A percentile compares a stretch with the other conserved stretches of the same genome.
Conservation (phyloP, 2,329 filamentous ascomycete genomes). For the Apiospora malaysiana region DNA sequence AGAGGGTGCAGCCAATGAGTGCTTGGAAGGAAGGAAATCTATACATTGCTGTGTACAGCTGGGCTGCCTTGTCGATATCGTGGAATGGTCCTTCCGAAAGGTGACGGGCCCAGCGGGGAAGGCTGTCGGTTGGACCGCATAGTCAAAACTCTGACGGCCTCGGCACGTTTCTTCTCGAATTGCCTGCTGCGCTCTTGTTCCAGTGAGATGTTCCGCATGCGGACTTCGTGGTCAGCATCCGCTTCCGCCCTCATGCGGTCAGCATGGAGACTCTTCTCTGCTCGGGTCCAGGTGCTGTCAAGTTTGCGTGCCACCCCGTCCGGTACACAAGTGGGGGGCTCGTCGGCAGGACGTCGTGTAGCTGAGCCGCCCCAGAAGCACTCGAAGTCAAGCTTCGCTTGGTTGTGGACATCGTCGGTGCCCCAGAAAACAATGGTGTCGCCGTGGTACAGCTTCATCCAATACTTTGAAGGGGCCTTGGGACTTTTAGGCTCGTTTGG, state of each 20-base stretch:
- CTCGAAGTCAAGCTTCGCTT: slow-evolving; percentile 56
- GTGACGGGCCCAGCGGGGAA: slow-evolving; percentile 22
- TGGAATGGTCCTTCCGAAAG: slow-evolving; percentile 20
- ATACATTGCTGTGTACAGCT: slow-evolving; percentile 10
- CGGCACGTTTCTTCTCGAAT: slow-evolving; percentile 56
- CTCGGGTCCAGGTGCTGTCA: slow-evolving; percentile 53
- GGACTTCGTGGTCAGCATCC: slow-evolving; percentile 49
- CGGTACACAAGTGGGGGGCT: slow-evolving; percentile 45
- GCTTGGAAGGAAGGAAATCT: too few species aligned
- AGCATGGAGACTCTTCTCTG: slow-evolving; percentile 52
- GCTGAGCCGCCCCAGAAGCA: slow-evolving; percentile 64
- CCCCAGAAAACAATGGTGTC: slow-evolving; percentile 79
- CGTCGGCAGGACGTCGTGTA: slow-evolving; percentile 42
- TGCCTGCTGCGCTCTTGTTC: slow-evolving; percentile 56
- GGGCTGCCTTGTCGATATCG: slow-evolving; percentile 23
- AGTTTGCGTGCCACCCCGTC: slow-evolving; percentile 50
- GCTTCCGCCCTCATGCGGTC: slow-evolving; percentile 50
- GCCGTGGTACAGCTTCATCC: slow-evolving; percentile 76
- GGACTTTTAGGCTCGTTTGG: slow-evolving; percentile 62
- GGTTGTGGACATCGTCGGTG: slow-evolving; percentile 43
- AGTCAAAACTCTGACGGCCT: slow-evolving; percentile 50
- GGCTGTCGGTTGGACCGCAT: slow-evolving; percentile 26
- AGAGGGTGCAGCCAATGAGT: background rate
- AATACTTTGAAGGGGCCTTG: slow-evolving; percentile 60
- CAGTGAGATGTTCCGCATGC: slow-evolving; percentile 47